Base-by-base conservation (phyloP, 139 green algal genomes). In the Coccomyxa sp. region DNA sequence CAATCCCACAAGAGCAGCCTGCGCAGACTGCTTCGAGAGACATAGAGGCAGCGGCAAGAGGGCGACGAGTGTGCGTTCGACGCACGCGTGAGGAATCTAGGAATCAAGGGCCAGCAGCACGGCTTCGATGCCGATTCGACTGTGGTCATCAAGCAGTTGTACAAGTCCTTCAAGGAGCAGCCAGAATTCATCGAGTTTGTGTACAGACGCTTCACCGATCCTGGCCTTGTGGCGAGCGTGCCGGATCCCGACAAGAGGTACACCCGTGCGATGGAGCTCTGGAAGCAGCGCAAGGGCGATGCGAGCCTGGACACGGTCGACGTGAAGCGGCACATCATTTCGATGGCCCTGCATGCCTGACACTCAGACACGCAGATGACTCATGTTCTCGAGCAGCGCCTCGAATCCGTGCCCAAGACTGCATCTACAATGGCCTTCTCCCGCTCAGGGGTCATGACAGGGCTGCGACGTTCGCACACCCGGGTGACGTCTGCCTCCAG, bases 101-200 rank as follows among this genome's bases (percentile, higher is more conserved):
- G 63, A 25, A 21, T 28, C 63, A 71, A 25, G 63, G 63, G 63
- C 18, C 63, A 71, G 63, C 63, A 71, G 63, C 63, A 71, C 63
- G 63, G 63, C 63, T 71, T 71, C 63, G 63, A 71, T 71, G 63
- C 63, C 63, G 63, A 71, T 25, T 21, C 63, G 63, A 71, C 63
- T 21, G 63, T 71, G 63, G 63, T 71, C 63, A 71, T 71, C 63
- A 71, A 71, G 63, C 63, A 71, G 63, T 71, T 71, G 21, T 71
- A 71, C 63, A 71, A 71, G 63, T 71, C 63, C 63, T 71, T 71
- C 63, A 71, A 71, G 63, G 63, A 71, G 63, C 63, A 71, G 63
- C 63, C 63, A 25, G 63, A 71, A 25, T 71, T 71, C 63, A 71
- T 71, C 63, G 63, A 71, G 63, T 71, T 71, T 71, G 63, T 71